A percentile compares a stretch with the other conserved stretches of the same genome.
phyloP scores from a whole-genome alignment of 768 basidiomycete species.

The Lentinula edodes region DNA sequence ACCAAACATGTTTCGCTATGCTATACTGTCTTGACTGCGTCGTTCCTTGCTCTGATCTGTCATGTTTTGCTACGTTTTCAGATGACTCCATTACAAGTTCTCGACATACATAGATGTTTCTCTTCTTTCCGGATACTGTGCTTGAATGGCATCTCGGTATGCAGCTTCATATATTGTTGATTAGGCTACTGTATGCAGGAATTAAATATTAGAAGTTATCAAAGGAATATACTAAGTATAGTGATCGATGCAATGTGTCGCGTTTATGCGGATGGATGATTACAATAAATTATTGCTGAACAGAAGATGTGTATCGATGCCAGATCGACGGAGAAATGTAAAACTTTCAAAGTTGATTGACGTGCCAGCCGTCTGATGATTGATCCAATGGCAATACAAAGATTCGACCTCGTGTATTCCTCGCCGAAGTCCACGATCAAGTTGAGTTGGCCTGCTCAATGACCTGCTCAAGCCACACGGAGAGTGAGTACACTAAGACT shows the following conservation, averaged over 20 bases:
- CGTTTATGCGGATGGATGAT: neutral
- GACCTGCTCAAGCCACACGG: neutral
- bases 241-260: neutral
- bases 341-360: neutral
- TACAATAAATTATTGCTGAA: neutral
- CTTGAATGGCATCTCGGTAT: too few relatives aligned
- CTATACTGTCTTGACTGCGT: neutral
- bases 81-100: too few relatives aligned
- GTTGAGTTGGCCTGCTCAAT: neutral
- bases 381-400: too few relatives aligned
- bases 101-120: too few relatives aligned
- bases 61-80: too few relatives aligned
- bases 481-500: too few relatives aligned
- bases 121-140: too few relatives aligned
- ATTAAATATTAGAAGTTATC: neutral
- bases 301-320: neutral
- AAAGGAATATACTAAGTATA: neutral
- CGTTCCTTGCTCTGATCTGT: too few relatives aligned
- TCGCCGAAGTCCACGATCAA: neutral
- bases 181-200: too few relatives aligned
- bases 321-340: neutral
- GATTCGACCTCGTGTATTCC: too few relatives aligned
- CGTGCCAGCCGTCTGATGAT: neutral
- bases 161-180: too few relatives aligned
- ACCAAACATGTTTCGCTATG: neutral